Conservation (phyloP, 768 basidiomycete genomes). For the Phylloporus sp. region DNA sequence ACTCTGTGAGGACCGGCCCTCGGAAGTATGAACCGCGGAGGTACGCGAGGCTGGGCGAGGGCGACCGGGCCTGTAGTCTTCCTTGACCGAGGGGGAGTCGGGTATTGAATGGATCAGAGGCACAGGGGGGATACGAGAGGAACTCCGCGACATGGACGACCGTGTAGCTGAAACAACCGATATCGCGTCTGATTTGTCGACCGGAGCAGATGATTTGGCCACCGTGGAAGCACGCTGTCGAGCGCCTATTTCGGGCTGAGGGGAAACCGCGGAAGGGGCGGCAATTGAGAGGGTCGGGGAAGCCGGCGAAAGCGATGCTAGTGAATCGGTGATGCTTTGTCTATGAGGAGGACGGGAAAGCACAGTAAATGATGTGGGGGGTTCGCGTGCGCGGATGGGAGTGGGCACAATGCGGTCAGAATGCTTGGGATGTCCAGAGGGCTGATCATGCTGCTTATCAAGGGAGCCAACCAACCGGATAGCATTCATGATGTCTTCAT, state of each 20-base stretch:
- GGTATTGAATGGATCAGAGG: slow-evolving; percentile 31
- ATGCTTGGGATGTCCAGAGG: slow-evolving; percentile 3
- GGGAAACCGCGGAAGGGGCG: neutral
- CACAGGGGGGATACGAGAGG: slow-evolving; percentile 25
- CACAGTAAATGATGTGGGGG: slow-evolving; percentile 56
- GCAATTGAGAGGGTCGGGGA: slow-evolving; percentile 1
- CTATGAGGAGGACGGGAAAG: slow-evolving; percentile 50
- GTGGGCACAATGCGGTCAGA: slow-evolving; percentile 42
- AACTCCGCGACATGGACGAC: slow-evolving; percentile 19
- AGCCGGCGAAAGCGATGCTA: slow-evolving; percentile 6
- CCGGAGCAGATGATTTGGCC: slow-evolving; percentile 8
- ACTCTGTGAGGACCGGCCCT: slow-evolving; percentile 13
- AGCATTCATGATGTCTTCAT: slow-evolving; percentile 30
- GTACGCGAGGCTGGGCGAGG: slow-evolving; percentile 7
- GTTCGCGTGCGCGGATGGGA: slow-evolving; percentile 51
- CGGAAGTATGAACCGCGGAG: slow-evolving; percentile 6
- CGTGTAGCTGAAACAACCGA: slow-evolving; percentile 22
- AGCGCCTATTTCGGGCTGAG: slow-evolving; percentile 10
- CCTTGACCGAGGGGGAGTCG: slow-evolving; percentile 30
- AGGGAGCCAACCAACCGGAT: slow-evolving; percentile 29
- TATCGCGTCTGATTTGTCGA: slow-evolving; percentile 25
- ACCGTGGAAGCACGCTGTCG: slow-evolving; percentile 13
- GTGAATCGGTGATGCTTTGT: slow-evolving; percentile 22
- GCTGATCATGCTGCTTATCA: slow-evolving; percentile 19
- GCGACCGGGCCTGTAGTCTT: slow-evolving; percentile 13